A percentile compares a stretch with the other conserved stretches of the same genome.
These are phyloP conservation scores for Claviceps cyperi DNA, from an alignment of 2,329 filamentous ascomycete species.

Conservation along the genomic window DNA sequence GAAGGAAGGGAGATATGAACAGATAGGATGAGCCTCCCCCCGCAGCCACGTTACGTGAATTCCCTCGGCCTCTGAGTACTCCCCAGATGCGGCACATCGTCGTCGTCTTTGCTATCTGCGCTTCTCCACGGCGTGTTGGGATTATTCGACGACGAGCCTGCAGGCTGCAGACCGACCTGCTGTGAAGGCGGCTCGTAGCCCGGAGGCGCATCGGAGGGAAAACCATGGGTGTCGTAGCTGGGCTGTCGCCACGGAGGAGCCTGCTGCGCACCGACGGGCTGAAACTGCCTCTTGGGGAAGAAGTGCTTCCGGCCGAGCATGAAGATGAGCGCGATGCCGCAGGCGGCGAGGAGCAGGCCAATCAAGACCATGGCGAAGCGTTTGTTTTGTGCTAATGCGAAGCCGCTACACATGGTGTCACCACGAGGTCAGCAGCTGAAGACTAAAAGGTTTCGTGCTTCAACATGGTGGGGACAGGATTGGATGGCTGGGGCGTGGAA, in stretches of 20 bases:
- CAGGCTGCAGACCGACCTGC: constrained; percentile 15
- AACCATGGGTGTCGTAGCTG: constrained; percentile 10
- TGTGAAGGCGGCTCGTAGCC: constrained; percentile 20
- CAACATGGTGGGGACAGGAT: too few species aligned
- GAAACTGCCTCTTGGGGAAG: constrained; percentile 10
- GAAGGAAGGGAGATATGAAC: not conserved
- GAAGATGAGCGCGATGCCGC: constrained; percentile 23
- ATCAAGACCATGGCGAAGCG: constrained; percentile 32
- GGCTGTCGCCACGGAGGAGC: constrained; percentile 17
- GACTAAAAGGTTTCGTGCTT: too few species aligned
- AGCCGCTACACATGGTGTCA: constrained; percentile 28
- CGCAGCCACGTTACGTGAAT: constrained; percentile 12
- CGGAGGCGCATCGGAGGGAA: constrained; percentile 17
- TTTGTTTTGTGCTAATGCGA: constrained; percentile 38
- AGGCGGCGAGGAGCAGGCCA: constrained; percentile 29
- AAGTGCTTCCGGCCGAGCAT: constrained; percentile 17
- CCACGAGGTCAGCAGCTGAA: constrained; percentile 2
- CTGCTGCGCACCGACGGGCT: constrained; percentile 11
- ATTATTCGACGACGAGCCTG: constrained; percentile 13
- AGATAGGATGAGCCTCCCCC: too few species aligned
- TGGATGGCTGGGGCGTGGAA: constrained; percentile 2
- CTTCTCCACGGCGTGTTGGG: constrained; percentile 13
- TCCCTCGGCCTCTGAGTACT: constrained; percentile 19
- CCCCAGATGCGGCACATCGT: constrained; percentile 18
- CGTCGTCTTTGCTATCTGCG: constrained; percentile 14